A percentile compares a stretch with the other conserved stretches of the same genome.
These are phyloP conservation scores for Lagerstroemia speciosa DNA, from an alignment of 345 rosid genomes.

Conservation along the genomic window DNA sequence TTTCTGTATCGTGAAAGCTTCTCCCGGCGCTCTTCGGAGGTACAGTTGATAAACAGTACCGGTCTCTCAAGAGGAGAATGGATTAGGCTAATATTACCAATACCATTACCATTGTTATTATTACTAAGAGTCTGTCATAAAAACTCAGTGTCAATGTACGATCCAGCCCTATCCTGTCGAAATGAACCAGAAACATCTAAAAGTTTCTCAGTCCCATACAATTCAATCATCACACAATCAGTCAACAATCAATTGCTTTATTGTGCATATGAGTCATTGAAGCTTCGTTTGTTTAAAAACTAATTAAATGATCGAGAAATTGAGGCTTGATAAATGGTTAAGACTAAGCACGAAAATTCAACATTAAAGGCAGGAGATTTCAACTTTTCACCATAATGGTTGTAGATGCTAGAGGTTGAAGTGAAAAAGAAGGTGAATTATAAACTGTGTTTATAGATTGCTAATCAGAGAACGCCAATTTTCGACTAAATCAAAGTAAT, in stretches of 20 bases:
- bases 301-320: not conserved
- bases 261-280: not conserved
- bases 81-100: constrained; percentile 26
- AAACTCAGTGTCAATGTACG: constrained; percentile 47
- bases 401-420: not conserved
- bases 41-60: constrained; percentile 39
- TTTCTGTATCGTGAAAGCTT: constrained; percentile 95
- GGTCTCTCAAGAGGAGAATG: constrained; percentile 57
- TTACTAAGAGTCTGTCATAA: constrained; percentile 69
- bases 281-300: no score
- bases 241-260: constrained; percentile 10
- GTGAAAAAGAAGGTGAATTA: not conserved
- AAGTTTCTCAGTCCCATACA: constrained; percentile 33
- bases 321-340: not conserved
- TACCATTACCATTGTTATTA: constrained; percentile 31
- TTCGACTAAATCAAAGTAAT: not conserved
- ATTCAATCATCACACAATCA: constrained; percentile 19
- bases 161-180: constrained; percentile 46
- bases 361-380: not conserved
- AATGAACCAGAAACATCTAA: constrained; percentile 46
- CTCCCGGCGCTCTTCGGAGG: constrained; percentile 72
- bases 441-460: not conserved
- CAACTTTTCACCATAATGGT: not conserved
- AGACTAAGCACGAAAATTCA: not conserved
- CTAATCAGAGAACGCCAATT: not conserved